phyloP scores from a whole-genome alignment of 768 basidiomycete species.

The Postia placenta region DNA sequence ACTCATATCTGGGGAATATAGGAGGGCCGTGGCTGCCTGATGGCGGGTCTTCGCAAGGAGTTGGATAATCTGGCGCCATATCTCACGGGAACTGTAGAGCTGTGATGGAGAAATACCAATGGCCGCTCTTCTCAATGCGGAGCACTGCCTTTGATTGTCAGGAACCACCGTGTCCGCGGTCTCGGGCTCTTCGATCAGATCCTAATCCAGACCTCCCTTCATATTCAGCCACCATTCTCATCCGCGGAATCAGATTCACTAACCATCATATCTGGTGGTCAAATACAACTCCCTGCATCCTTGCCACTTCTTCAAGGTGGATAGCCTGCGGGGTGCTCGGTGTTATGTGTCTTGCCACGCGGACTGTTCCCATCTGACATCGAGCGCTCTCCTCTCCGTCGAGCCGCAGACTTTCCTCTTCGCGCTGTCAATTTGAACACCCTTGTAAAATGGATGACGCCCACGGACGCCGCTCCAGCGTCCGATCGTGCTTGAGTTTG shows the following conservation, averaged over 20 bases:
- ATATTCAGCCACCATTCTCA: background rate
- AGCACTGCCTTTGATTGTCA: constrained; percentile 5
- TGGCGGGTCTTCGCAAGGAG: background rate
- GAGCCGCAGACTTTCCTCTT: no score
- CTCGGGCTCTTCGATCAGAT: background rate
- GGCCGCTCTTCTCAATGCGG: background rate
- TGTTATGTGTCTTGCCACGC: no score
- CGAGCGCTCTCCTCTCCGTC: no score
- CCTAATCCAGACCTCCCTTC: background rate
- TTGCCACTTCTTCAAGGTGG: no score
- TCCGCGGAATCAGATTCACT: background rate
- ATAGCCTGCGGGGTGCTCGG: no score
- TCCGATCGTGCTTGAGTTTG: no score
- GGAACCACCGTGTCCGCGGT: background rate
- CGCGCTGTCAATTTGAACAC: no score
- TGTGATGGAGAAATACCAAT: constrained; percentile 5
- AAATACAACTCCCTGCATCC: no score
- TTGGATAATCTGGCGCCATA: constrained; percentile 7
- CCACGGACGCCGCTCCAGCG: no score
- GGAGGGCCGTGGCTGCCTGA: background rate
- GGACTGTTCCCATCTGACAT: no score
- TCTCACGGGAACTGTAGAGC: constrained; percentile 1
- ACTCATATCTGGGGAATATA: background rate
- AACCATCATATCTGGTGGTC: no score
- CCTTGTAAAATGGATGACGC: no score